phyloP scores from a whole-genome alignment of 768 basidiomycete species.

The Hortiboletus flavorubellus region DNA sequence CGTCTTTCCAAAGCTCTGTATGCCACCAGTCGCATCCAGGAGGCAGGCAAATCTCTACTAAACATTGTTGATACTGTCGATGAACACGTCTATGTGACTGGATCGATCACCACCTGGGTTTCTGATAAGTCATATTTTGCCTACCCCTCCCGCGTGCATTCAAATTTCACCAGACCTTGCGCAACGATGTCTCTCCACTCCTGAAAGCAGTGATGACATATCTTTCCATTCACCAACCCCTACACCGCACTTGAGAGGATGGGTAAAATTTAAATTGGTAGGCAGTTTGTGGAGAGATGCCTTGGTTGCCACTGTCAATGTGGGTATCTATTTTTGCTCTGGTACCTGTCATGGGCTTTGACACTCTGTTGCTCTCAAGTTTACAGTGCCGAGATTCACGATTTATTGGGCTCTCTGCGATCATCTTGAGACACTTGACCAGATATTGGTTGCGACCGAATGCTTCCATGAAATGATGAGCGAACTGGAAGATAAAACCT shows the following conservation, averaged over 20 bases:
- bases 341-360: not conserved
- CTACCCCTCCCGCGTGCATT: too few relatives aligned
- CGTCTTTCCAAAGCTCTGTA: too few relatives aligned
- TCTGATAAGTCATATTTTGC: not conserved
- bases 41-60: not conserved
- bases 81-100: not conserved
- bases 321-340: not conserved
- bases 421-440: not conserved
- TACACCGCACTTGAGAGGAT: not conserved
- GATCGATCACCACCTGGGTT: not conserved
- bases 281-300: not conserved
- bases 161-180: not conserved
- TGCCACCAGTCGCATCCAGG: too few relatives aligned
- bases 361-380: not conserved
- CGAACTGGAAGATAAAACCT: not conserved
- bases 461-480: not conserved
- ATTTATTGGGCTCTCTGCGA: not conserved
- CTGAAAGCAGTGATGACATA: not conserved
- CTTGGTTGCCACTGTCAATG: not conserved
- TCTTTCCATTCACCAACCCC: not conserved
- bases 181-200: not conserved
- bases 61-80: not conserved
- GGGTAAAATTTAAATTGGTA: not conserved
- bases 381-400: not conserved
- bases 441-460: too few relatives aligned